phyloP scores from a whole-genome alignment of 176 grass and related monocot genomes.

The Sorghum bicolor region DNA sequence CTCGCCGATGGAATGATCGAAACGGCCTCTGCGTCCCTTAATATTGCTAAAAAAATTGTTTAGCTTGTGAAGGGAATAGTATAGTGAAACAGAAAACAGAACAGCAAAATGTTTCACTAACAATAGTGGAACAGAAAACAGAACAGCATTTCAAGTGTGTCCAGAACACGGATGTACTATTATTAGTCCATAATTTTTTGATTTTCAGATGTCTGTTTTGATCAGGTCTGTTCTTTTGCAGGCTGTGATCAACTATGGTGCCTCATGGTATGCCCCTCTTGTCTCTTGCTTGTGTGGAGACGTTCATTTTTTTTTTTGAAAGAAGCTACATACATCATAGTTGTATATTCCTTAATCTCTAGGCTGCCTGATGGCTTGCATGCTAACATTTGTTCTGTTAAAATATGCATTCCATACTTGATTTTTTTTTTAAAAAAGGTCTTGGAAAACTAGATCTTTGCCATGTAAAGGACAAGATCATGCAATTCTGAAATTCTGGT shows the following conservation, averaged over 20 bases:
- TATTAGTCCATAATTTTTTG: not conserved
- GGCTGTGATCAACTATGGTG: slow-evolving; percentile 73
- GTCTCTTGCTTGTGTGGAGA: not conserved
- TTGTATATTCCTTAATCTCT: not conserved
- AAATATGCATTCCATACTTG: not conserved
- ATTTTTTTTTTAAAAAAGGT: not conserved
- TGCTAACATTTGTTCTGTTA: not conserved
- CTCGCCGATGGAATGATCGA: not conserved
- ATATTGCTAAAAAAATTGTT: too few relatives aligned
- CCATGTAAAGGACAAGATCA: too few relatives aligned
- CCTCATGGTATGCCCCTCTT: slow-evolving; percentile 69
- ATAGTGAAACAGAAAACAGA: too few relatives aligned
- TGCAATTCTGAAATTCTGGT: not conserved
- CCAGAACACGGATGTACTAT: not conserved
- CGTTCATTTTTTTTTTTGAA: not conserved
- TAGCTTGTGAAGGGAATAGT: too few relatives aligned
- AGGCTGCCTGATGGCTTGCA: not conserved
- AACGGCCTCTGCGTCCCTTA: not conserved
- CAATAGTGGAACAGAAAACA: not conserved
- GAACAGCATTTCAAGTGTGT: not conserved
- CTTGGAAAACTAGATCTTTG: not conserved
- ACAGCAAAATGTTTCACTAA: not conserved
- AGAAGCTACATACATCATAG: not conserved
- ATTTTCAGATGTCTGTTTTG: not conserved
- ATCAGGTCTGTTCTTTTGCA: slow-evolving; percentile 41